phyloP scores from a whole-genome alignment of 1,284 basidiomycete genomes.

The Marasmius fiardii region DNA sequence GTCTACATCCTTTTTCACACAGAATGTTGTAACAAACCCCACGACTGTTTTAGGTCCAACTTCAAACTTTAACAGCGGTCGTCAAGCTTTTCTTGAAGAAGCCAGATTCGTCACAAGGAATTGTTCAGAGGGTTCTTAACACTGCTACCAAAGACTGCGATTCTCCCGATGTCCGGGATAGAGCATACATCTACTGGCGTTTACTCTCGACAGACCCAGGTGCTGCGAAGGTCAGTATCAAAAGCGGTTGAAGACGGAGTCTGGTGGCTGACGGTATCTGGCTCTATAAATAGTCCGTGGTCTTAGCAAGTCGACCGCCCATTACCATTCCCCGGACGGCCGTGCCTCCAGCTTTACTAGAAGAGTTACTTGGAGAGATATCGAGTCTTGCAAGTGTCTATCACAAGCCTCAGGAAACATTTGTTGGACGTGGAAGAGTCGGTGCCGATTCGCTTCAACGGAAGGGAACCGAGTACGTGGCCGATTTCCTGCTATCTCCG shows the following conservation, averaged over 20 bases:
- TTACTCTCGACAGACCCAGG: conserved; percentile 89
- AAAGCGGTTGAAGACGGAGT: neutral
- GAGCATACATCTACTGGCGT: conserved; percentile 97
- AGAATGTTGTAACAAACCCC: conserved; percentile 1
- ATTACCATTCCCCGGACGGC: conserved; percentile 92
- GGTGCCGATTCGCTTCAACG: conserved; percentile 81
- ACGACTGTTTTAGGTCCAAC: conserved; percentile 67
- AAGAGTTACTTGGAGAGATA: conserved; percentile 89
- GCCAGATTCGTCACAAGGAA: conserved; percentile 86
- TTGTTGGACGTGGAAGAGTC: conserved; percentile 82
- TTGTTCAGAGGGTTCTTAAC: conserved; percentile 88
- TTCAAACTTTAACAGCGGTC: conserved; percentile 93
- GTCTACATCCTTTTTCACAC: conserved; percentile 20
- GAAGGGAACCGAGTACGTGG: conserved; percentile 70
- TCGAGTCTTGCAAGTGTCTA: conserved; percentile 90
- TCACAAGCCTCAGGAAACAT: conserved; percentile 93
- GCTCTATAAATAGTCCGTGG: conserved; percentile 72
- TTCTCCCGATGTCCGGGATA: conserved; percentile 94
- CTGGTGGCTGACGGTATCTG: neutral
- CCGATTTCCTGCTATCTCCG: conserved; percentile 9
- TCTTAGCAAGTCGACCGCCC: conserved; percentile 88
- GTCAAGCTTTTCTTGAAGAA: conserved; percentile 96
- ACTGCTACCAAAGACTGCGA: conserved; percentile 97
- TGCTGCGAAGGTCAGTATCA: conserved; percentile 76
- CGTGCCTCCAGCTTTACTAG: conserved; percentile 86